These are phyloP conservation scores for Lichina pygmaea DNA, from an alignment of 495 filamentous ascomycete species.

Conservation along the genomic window DNA sequence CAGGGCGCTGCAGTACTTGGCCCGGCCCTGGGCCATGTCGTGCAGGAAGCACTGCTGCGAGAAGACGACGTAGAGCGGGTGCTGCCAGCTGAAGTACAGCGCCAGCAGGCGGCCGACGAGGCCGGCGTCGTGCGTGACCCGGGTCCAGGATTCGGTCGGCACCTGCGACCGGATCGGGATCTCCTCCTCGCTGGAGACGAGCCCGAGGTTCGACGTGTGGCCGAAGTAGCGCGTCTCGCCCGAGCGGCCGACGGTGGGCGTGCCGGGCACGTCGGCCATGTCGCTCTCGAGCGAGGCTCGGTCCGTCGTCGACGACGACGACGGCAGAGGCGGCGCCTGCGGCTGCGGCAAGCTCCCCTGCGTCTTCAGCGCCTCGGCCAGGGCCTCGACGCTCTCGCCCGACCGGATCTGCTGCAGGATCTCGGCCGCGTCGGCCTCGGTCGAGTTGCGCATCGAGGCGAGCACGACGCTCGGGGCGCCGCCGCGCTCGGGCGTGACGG, in stretches of 20 bases:
- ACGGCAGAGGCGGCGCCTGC: conserved; percentile 7
- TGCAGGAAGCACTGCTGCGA: conserved; percentile 44
- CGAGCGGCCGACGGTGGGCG: conserved; percentile 11
- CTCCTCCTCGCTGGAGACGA: not conserved
- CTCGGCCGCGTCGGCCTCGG: conserved; percentile 16
- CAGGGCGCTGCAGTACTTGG: conserved; percentile 41
- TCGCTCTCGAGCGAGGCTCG: conserved; percentile 9
- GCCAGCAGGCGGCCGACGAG: conserved; percentile 36
- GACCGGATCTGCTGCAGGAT: conserved; percentile 17
- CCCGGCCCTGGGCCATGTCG: conserved; percentile 26
- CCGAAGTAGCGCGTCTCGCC: conserved; percentile 2
- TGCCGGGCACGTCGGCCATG: conserved; percentile 11
- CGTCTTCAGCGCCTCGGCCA: conserved; percentile 12
- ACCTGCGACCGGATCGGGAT: conserved; percentile 9
- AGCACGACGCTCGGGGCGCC: conserved; percentile 16
- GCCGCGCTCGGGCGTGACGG: conserved; percentile 11
- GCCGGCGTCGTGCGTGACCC: conserved; percentile 24
- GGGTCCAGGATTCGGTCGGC: conserved; percentile 27
- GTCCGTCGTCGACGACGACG: conserved; percentile 3
- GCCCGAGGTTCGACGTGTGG: conserved; percentile 1
- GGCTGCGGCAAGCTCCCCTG: conserved; percentile 2
- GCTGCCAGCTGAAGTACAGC: conserved; percentile 62
- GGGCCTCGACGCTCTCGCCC: conserved; percentile 11
- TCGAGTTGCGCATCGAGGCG: conserved; percentile 14
- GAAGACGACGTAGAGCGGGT: conserved; percentile 45